phyloP scores from a whole-genome alignment of 768 basidiomycete species.

The Auriculariales sp. region DNA sequence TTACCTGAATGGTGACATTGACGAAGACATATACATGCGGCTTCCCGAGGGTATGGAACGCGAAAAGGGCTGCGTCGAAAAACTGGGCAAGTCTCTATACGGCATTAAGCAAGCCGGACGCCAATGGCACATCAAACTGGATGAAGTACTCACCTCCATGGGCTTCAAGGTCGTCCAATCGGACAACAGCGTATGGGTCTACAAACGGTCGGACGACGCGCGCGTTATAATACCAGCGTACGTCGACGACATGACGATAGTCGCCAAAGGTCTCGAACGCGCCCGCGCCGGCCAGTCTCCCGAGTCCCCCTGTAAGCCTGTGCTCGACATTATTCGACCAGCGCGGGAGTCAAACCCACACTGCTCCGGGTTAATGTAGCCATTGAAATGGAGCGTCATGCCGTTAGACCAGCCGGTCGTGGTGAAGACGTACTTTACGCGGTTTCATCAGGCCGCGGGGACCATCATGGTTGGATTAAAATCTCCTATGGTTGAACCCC shows the following conservation, averaged over 20 bases:
- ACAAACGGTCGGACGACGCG: neutral
- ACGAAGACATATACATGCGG: slow-evolving; percentile 10
- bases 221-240: slow-evolving; percentile 14
- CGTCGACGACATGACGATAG: slow-evolving; percentile 17
- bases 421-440: no score
- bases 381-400: no score
- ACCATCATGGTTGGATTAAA: no score
- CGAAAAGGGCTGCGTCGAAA: neutral
- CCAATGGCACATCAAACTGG: slow-evolving; percentile 18
- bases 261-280: slow-evolving; percentile 1
- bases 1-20: slow-evolving; percentile 12
- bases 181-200: slow-evolving; percentile 14
- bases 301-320: neutral
- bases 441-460: no score
- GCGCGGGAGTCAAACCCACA: no score
- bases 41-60: slow-evolving; percentile 3
- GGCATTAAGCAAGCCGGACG: slow-evolving; percentile 14
- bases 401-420: no score
- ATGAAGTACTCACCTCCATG: slow-evolving; percentile 9
- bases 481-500: no score
- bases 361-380: no score
- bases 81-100: slow-evolving; percentile 3
- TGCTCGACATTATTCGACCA: no score
- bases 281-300: no score
- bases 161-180: slow-evolving; percentile 9